Conservation (phyloP, 768 basidiomycete genomes). For the Hydnum rufescens region DNA sequence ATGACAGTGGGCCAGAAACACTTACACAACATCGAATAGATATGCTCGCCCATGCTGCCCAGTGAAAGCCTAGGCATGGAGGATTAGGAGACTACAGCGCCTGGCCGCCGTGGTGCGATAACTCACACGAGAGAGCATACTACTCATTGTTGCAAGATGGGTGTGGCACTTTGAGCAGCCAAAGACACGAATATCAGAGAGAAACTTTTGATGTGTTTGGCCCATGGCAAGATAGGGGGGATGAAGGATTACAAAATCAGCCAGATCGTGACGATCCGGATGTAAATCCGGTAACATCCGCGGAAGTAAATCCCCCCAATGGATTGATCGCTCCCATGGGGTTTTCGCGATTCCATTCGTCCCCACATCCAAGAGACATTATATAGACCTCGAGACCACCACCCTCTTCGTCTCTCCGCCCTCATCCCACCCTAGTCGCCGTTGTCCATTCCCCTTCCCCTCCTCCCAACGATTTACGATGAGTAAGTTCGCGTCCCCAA, state of each 20-base stretch:
- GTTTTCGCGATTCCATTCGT: neutral
- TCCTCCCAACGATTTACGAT: neutral
- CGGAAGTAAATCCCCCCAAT: neutral
- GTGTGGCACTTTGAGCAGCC: conserved; percentile 76
- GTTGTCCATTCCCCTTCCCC: neutral
- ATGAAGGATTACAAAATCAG: neutral
- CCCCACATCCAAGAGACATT: neutral
- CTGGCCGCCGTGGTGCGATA: too few relatives aligned
- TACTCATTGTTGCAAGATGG: conserved; percentile 77
- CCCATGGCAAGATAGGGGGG: conserved; percentile 34
- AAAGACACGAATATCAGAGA: conserved; percentile 68
- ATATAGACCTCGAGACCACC: neutral
- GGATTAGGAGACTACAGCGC: too few relatives aligned
- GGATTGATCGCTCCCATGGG: too few relatives aligned
- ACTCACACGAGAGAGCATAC: conserved; percentile 77
- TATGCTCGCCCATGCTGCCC: conserved; percentile 93
- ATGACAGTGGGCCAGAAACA: neutral
- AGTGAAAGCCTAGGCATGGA: conserved; percentile 60
- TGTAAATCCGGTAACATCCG: neutral
- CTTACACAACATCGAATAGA: conserved; percentile 86
- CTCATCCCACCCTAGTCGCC: neutral
- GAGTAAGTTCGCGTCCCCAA: neutral
- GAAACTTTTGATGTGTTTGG: conserved; percentile 75
- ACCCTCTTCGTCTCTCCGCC: neutral
- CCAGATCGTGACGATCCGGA: neutral